Percentiles rank a stretch among this genome's conserved stretches.
Evolutionary conservation across 2,329 filamentous ascomycete species (phyloP).

Genomic region (Paradendryphiella salina): DNA sequence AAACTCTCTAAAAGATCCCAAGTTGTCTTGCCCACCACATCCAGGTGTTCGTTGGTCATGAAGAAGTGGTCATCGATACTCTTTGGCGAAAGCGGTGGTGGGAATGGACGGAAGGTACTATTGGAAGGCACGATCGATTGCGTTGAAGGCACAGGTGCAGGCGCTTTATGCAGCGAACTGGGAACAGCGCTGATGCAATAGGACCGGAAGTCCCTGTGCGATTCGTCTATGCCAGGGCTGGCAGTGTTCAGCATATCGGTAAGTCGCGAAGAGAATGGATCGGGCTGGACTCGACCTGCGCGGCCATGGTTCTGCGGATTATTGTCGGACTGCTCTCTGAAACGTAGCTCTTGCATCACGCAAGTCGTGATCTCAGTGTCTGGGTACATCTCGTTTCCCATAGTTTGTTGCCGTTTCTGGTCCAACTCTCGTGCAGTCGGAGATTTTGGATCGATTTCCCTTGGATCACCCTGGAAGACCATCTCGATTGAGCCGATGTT

Average conservation of each 20-base stretch:
- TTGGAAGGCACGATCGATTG: constrained; percentile 5
- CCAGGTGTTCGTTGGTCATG: constrained; percentile 45
- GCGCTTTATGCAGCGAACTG: constrained; percentile 33
- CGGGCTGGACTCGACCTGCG: constrained; percentile 16
- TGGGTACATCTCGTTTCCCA: constrained; percentile 3
- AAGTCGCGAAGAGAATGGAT: constrained; percentile 31
- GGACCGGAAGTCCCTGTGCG: constrained; percentile 23
- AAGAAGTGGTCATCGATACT: constrained; percentile 39
- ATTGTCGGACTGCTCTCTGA: constrained; percentile 10
- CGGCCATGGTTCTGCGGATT: neutral
- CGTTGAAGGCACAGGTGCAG: constrained; percentile 8
- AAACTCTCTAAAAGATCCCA: constrained; percentile 30
- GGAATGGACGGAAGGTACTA: constrained; percentile 1
- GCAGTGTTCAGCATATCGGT: constrained; percentile 35
- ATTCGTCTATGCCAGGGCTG: constrained; percentile 21
- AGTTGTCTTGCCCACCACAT: constrained; percentile 34
- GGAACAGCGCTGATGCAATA: constrained; percentile 38
- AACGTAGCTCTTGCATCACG: constrained; percentile 29
- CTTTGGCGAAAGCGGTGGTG: constrained; percentile 14
- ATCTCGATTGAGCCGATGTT: constrained; percentile 29
- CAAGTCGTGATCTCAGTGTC: constrained; percentile 14
- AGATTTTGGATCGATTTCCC: constrained; percentile 26
- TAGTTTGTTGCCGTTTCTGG: constrained; percentile 1
- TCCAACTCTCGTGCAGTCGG: constrained; percentile 13
- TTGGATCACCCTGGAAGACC: constrained; percentile 30